Conservation (phyloP, 257 asterid genomes). For the Solanum etuberosum region DNA sequence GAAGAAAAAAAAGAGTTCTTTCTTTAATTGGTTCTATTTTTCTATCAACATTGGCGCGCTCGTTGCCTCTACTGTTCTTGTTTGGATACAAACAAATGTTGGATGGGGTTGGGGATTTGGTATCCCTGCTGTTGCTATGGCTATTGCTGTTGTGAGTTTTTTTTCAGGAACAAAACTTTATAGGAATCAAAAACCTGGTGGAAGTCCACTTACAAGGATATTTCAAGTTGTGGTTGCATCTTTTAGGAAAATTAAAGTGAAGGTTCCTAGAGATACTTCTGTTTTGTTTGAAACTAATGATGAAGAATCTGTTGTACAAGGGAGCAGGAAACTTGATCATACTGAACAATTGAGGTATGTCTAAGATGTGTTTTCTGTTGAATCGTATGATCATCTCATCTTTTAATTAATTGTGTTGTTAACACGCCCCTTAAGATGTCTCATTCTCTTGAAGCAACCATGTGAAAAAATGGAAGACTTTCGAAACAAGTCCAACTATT, state of each 20-base stretch:
- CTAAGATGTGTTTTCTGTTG: background rate
- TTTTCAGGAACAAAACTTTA: constrained; percentile 46
- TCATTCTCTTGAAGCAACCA: background rate
- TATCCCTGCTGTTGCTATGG: constrained; percentile 67
- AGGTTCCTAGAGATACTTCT: constrained; percentile 28
- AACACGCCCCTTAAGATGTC: background rate
- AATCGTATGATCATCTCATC: background rate
- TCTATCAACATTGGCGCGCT: constrained; percentile 65
- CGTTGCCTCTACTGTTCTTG: constrained; percentile 45
- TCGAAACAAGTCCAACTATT: too few species aligned
- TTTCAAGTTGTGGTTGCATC: constrained; percentile 50
- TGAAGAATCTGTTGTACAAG: constrained; percentile 33
- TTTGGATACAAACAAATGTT: constrained; percentile 52
- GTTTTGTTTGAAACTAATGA: constrained; percentile 34
- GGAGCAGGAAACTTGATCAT: constrained; percentile 56
- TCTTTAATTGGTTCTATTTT: constrained; percentile 62
- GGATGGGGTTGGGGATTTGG: constrained; percentile 80
- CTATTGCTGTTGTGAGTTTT: constrained; percentile 44
- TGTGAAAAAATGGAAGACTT: too few species aligned
- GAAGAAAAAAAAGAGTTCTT: constrained; percentile 45
- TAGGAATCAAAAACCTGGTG: constrained; percentile 53
- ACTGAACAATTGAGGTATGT: constrained; percentile 40
- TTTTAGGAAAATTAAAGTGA: constrained; percentile 19
- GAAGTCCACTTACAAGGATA: constrained; percentile 55
- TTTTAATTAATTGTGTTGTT: background rate